A percentile compares a stretch with the other conserved stretches of the same genome.
Conservation (phyloP, 2,329 filamentous ascomycete species). For the Trichoderma breve region DNA sequence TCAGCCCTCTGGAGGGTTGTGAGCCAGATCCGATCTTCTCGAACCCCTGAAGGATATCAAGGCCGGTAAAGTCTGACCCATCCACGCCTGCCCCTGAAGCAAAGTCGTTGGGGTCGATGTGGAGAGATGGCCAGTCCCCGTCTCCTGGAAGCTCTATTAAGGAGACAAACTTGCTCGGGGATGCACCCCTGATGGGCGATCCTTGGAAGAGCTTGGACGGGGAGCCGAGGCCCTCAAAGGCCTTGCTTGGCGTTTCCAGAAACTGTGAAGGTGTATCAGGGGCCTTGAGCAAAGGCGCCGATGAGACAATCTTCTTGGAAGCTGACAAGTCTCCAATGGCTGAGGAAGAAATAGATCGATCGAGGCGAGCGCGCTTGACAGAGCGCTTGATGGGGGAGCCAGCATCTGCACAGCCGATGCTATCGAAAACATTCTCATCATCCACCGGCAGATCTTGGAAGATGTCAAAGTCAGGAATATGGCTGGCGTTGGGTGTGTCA, state of each 20-base stretch:
- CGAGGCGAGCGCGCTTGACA: constrained; percentile 57
- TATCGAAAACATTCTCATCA: constrained; percentile 33
- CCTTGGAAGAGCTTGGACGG: constrained; percentile 51
- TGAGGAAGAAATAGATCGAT: constrained; percentile 62
- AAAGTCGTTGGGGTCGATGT: constrained; percentile 42
- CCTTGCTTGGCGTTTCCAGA: constrained; percentile 58
- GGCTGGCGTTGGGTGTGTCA: constrained; percentile 46
- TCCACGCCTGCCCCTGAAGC: constrained; percentile 48
- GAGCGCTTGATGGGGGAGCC: constrained; percentile 68
- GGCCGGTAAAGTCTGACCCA: constrained; percentile 54
- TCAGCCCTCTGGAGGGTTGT: constrained; percentile 30
- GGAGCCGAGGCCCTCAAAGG: constrained; percentile 53
- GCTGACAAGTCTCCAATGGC: constrained; percentile 58
- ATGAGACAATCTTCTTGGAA: constrained; percentile 50
- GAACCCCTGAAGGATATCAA: constrained; percentile 74
- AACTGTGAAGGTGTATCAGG: constrained; percentile 40
- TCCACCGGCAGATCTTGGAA: constrained; percentile 46
- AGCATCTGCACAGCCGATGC: constrained; percentile 48
- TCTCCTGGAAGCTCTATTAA: constrained; percentile 38
- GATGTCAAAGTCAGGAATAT: constrained; percentile 60
- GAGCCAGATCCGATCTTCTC: constrained; percentile 64
- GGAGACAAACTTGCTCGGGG: constrained; percentile 51
- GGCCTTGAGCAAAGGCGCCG: constrained; percentile 51
- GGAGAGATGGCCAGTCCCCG: constrained; percentile 39
- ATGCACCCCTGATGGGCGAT: constrained; percentile 38